Evolutionary conservation across 345 rosid genomes (phyloP).

Genomic region (Erysimum cheiranthoides): DNA sequence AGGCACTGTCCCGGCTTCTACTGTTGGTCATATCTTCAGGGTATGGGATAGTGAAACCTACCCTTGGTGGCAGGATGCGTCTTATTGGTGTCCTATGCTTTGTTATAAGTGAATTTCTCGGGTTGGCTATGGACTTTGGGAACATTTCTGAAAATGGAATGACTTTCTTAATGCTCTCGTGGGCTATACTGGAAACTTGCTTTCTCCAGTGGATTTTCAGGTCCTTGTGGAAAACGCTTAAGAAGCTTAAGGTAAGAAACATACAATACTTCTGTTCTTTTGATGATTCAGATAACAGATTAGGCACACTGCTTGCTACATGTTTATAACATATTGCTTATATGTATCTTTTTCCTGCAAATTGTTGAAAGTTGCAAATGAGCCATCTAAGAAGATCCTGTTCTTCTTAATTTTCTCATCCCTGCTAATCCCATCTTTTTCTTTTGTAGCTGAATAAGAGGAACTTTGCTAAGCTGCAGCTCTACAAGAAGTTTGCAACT

Average conservation of each 20-base stretch:
- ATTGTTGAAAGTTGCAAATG: slow-evolving; percentile 2
- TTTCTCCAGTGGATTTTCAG: slow-evolving; percentile 83
- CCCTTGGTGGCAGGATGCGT: slow-evolving; percentile 73
- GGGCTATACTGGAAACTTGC: slow-evolving; percentile 67
- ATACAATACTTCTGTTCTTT: not conserved
- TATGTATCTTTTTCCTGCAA: not conserved
- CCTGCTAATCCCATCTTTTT: not conserved
- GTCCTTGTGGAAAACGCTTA: slow-evolving; percentile 73
- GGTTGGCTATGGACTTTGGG: slow-evolving; percentile 40
- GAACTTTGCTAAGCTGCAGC: slow-evolving; percentile 73
- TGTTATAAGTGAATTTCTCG: slow-evolving; percentile 67
- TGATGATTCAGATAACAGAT: not conserved
- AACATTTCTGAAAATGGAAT: slow-evolving; percentile 63
- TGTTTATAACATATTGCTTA: not conserved
- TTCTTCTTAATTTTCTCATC: not conserved
- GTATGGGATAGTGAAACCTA: slow-evolving; percentile 76
- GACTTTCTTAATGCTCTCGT: slow-evolving; percentile 64
- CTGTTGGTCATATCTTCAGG: slow-evolving; percentile 83
- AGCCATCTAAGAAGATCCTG: not conserved
- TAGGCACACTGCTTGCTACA: not conserved
- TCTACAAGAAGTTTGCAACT: slow-evolving; percentile 77
- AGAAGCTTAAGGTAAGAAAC: slow-evolving; percentile 77
- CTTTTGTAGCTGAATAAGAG: slow-evolving; percentile 59
- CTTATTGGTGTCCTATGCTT: slow-evolving; percentile 67
- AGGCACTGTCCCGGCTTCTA: slow-evolving; percentile 78